phyloP scores from a whole-genome alignment of 2,329 filamentous ascomycete species.

The Pseudocercospora eumusae region DNA sequence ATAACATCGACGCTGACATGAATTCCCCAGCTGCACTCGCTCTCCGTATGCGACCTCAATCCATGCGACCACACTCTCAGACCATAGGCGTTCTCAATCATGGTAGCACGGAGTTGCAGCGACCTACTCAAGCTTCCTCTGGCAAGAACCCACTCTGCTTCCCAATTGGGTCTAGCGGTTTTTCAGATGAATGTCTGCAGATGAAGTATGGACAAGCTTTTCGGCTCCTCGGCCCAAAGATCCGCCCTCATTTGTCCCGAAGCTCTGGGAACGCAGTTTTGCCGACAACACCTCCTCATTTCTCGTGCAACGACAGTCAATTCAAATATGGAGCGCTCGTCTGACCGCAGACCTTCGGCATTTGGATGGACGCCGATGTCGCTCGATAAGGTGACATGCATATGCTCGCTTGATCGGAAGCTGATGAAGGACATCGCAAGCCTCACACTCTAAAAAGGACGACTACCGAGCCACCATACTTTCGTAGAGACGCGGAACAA shows the following conservation, averaged over 20 bases:
- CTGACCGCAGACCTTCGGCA: not conserved
- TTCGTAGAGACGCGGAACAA: not conserved
- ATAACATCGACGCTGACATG: not conserved
- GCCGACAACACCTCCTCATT: constrained; percentile 8
- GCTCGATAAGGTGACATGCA: not conserved
- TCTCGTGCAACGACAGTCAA: not conserved
- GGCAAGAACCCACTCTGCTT: not conserved
- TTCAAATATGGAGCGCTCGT: not conserved
- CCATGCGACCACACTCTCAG: too few species aligned
- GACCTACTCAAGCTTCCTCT: too few species aligned
- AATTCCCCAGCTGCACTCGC: not conserved
- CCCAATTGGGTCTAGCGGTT: not conserved
- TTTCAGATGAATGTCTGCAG: constrained; percentile 2
- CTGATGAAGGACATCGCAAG: too few species aligned
- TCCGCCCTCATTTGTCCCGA: not conserved
- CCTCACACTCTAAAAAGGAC: not conserved
- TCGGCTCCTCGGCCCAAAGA: constrained; percentile 4
- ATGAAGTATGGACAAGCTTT: not conserved
- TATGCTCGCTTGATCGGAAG: not conserved
- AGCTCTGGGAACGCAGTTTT: not conserved
- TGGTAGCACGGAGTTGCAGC: too few species aligned
- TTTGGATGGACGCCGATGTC: not conserved
- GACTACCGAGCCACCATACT: too few species aligned
- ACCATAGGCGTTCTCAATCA: too few species aligned
- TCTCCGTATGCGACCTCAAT: not conserved